Evolutionary conservation across 2,329 filamentous ascomycete species (phyloP).

Genomic region (Bisporella sp.): DNA sequence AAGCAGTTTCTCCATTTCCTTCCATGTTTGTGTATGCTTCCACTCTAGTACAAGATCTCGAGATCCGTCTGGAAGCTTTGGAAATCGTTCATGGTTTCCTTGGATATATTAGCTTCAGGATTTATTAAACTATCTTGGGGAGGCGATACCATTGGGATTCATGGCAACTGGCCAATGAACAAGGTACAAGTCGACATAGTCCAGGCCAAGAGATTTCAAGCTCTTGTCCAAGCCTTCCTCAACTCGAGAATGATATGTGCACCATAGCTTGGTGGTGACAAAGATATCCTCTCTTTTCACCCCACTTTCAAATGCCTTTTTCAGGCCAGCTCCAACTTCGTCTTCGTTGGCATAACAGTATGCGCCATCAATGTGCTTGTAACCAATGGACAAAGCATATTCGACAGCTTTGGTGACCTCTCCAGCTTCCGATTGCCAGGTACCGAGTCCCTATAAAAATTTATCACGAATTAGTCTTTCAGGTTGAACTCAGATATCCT

Average conservation of each 20-base stretch:
- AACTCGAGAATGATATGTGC: constrained; percentile 65
- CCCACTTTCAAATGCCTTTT: constrained; percentile 59
- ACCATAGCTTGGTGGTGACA: constrained; percentile 62
- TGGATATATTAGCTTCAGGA: constrained; percentile 4
- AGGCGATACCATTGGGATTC: constrained; percentile 60
- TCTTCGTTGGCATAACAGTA: constrained; percentile 78
- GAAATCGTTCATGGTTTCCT: constrained; percentile 68
- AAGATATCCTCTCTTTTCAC: constrained; percentile 59
- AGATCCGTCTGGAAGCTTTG: constrained; percentile 64
- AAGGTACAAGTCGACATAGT: constrained; percentile 76
- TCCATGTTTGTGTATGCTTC: constrained; percentile 72
- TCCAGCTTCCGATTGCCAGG: constrained; percentile 37
- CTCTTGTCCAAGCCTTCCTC: constrained; percentile 67
- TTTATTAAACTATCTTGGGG: constrained; percentile 1
- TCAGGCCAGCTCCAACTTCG: constrained; percentile 72
- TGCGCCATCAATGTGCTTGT: constrained; percentile 45
- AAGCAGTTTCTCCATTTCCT: constrained; percentile 63
- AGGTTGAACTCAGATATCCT: too few relatives aligned
- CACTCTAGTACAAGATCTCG: constrained; percentile 65
- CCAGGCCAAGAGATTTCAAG: constrained; percentile 64
- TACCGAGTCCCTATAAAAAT: constrained; percentile 29
- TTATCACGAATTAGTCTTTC: too few relatives aligned
- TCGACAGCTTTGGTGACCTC: constrained; percentile 31
- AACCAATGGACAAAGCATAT: constrained; percentile 38
- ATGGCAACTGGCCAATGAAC: constrained; percentile 80